Evolutionary conservation across 2,329 filamentous ascomycete genomes (phyloP), one percentile per base, ranked within the genome.

Genomic region (Chrysosphaeria jannelii): DNA sequence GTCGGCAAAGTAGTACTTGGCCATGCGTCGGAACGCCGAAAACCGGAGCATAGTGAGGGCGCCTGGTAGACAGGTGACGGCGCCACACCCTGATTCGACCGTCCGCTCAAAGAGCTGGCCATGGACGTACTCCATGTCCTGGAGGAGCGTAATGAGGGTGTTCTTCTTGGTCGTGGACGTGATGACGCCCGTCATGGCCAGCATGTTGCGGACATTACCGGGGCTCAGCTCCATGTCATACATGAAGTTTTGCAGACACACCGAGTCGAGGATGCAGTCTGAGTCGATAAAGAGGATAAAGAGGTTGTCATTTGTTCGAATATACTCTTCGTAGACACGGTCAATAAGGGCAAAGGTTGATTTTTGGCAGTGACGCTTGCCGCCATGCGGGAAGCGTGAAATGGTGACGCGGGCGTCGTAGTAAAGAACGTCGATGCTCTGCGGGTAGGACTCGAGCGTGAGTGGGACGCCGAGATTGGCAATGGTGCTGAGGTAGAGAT

Each of bases 151-250:
- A 36, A 93, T 74, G 26, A 93, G 50, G 33, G 70, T 76, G 41
- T 88, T 71, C 36, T 72, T 85, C 35, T 69, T 61, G 0, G 81
- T 90, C 0, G 79, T 91, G 1, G 78, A 81, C 2, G 81, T 93
- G 38, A 93, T 93, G 37, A 93, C 74, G 15, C 81, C 81, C 9
- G 81, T 93, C 76, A 91, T 91, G 25, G 81, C 81, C 37, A 93
- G 53, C 75, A 90, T 91, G 40, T 88, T 75, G 38, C 67, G 64
- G 38, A 72, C 65, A 46, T 79, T 89, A 25, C 79, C 79, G 1
- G 81, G 81, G 42, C 81, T 90, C 29, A 93, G 53, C 44, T 93
- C 78, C 85, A 93, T 93, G 40, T 93, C 81, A 44, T 85, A 91
- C 48, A 93, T 74, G 45, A 93, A 93, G 42, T 91, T 93, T 40